phyloP scores from a whole-genome alignment of 2,329 filamentous ascomycete genomes.

The Rutstroemia sp. region DNA sequence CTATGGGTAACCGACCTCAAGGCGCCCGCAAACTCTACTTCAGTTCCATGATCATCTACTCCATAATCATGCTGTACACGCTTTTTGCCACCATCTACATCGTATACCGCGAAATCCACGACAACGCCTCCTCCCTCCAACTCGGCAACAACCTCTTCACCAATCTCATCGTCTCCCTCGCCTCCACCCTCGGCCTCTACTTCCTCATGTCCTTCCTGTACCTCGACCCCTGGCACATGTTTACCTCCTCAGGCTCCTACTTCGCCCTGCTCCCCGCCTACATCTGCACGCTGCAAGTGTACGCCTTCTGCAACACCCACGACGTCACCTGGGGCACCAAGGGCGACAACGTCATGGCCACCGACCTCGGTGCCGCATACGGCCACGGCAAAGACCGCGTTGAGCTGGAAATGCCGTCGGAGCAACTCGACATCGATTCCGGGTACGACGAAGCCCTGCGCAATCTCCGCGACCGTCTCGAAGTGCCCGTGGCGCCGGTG shows the following conservation, averaged over 20 bases:
- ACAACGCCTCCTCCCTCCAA: constrained; percentile 38
- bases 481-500: constrained; percentile 56
- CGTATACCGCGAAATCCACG: constrained; percentile 68
- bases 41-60: constrained; percentile 80
- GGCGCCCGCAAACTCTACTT: constrained; percentile 89
- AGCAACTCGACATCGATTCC: constrained; percentile 96
- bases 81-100: constrained; percentile 86
- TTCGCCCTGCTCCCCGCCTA: constrained; percentile 87
- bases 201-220: constrained; percentile 96
- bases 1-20: constrained; percentile 92
- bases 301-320: constrained; percentile 98
- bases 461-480: constrained; percentile 87
- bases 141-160: constrained; percentile 89
- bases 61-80: constrained; percentile 92
- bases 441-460: constrained; percentile 96
- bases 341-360: constrained; percentile 91
- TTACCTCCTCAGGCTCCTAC: constrained; percentile 86
- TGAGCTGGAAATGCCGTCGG: constrained; percentile 93
- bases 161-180: constrained; percentile 84
- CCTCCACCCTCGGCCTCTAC: constrained; percentile 87
- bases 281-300: constrained; percentile 95
- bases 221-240: constrained; percentile 98
- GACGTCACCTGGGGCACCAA: constrained; percentile 99
- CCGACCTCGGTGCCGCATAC: constrained; percentile 81
- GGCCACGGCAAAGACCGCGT: constrained; percentile 62